A percentile compares a stretch with the other conserved stretches of the same genome.
These are phyloP conservation scores for Colletotrichum graminicola DNA, from an alignment of 2,329 filamentous ascomycete species.

Conservation along the genomic window DNA sequence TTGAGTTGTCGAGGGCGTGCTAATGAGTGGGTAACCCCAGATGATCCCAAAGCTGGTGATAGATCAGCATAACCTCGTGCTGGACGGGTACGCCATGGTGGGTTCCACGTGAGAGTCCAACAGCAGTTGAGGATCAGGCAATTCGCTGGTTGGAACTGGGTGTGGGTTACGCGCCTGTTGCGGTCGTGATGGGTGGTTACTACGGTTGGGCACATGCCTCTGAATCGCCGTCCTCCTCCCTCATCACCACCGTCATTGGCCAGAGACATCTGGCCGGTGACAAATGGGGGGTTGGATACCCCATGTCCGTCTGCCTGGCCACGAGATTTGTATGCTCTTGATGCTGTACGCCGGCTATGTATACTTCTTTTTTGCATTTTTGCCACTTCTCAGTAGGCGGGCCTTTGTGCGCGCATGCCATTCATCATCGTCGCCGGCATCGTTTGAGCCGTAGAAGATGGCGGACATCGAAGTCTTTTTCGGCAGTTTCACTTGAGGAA, in stretches of 20 bases:
- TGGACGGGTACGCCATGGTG: constrained; percentile 3
- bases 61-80: constrained; percentile 26
- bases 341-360: background rate
- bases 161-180: constrained; percentile 26
- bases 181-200: constrained; percentile 14
- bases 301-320: background rate
- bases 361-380: background rate
- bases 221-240: background rate
- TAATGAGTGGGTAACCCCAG: constrained; percentile 32
- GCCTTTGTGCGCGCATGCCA: background rate
- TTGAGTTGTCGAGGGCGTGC: constrained; percentile 10
- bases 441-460: background rate
- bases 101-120: constrained; percentile 24
- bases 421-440: background rate
- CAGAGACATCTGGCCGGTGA: background rate
- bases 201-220: constrained; percentile 14
- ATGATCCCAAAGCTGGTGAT: constrained; percentile 36
- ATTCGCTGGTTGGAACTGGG: constrained; percentile 7
- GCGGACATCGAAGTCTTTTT: background rate
- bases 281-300: too few species aligned
- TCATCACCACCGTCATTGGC: background rate
- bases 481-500: background rate
- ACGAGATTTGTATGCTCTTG: background rate
- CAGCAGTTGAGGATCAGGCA: constrained; percentile 12
- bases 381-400: background rate